These are phyloP conservation scores for Pleurotus pulmonarius DNA, from an alignment of 768 basidiomycete genomes.

Conservation along the genomic window DNA sequence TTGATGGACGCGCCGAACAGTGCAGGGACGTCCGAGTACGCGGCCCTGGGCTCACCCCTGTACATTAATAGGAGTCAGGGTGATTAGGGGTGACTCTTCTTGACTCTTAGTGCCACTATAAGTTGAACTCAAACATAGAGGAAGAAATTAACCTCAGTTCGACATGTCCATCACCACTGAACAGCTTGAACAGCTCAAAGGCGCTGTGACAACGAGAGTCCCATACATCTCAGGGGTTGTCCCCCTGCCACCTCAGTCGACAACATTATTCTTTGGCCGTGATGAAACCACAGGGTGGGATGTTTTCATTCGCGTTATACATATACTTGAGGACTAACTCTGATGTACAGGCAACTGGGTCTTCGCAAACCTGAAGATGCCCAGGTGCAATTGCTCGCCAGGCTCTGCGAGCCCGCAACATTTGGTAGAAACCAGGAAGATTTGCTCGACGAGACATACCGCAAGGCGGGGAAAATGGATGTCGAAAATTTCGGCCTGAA, in stretches of 20 bases:
- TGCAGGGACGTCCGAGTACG: too few species aligned
- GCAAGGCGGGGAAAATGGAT: not conserved
- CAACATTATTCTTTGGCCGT: not conserved
- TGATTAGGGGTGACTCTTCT: too few species aligned
- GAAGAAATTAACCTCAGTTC: too few species aligned
- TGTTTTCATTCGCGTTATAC: not conserved
- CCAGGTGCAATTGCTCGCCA: not conserved
- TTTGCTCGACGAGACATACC: not conserved
- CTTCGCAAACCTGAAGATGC: not conserved
- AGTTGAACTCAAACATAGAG: too few species aligned
- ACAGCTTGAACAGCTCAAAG: not conserved
- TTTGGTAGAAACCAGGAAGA: not conserved
- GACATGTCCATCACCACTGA: not conserved
- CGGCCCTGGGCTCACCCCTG: too few species aligned
- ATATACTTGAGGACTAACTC: too few species aligned
- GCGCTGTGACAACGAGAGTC: constrained; percentile 1
- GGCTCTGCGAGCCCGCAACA: not conserved
- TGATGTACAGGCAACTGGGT: not conserved
- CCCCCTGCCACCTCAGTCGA: not conserved
- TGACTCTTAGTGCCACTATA: too few species aligned
- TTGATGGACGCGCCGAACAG: too few species aligned
- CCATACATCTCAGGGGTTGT: constrained; percentile 6
- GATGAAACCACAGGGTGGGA: not conserved
- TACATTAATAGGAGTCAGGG: too few species aligned
- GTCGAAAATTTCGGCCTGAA: constrained; percentile 22